These are phyloP conservation scores for Crithidia bombi DNA, from an alignment of 208 protist species.

Conservation along the genomic window DNA sequence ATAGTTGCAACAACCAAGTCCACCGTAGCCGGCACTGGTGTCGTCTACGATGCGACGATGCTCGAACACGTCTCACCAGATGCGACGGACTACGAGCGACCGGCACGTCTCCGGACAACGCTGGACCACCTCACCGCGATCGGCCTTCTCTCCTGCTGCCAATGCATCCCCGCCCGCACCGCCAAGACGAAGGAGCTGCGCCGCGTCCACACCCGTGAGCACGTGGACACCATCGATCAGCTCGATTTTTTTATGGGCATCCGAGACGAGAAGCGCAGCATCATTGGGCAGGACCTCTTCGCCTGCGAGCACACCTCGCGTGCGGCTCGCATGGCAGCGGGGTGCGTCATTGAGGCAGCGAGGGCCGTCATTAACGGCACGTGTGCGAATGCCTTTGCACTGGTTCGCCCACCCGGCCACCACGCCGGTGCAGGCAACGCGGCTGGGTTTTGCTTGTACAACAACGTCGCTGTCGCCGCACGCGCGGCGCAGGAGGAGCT, in stretches of 20 bases:
- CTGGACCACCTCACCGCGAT: slow-evolving; percentile 67
- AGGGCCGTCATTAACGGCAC: slow-evolving; percentile 56
- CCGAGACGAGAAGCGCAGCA: slow-evolving; percentile 18
- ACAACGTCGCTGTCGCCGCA: slow-evolving; percentile 92
- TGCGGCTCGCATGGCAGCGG: slow-evolving; percentile 69
- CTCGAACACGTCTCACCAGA: slow-evolving; percentile 60
- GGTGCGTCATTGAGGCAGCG: slow-evolving; percentile 75
- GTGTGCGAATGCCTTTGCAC: slow-evolving; percentile 82
- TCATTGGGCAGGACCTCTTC: slow-evolving; percentile 82
- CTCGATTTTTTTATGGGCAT: slow-evolving; percentile 63
- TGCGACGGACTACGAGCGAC: slow-evolving; percentile 72
- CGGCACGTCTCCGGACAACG: slow-evolving; percentile 62
- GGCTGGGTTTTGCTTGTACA: slow-evolving; percentile 92
- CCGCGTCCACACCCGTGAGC: slow-evolving; percentile 67
- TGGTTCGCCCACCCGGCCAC: slow-evolving; percentile 91
- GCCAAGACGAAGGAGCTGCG: slow-evolving; percentile 78
- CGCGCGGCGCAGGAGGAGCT: slow-evolving; percentile 73
- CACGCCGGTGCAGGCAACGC: slow-evolving; percentile 61
- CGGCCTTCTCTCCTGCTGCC: slow-evolving; percentile 60
- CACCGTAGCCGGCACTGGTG: slow-evolving; percentile 39
- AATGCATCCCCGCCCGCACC: slow-evolving; percentile 36
- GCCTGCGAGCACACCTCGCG: slow-evolving; percentile 62
- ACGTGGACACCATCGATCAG: slow-evolving; percentile 80
- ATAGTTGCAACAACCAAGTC: not conserved
- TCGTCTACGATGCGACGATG: slow-evolving; percentile 74